A percentile compares a stretch with the other conserved stretches of the same genome.
phyloP scores from a whole-genome alignment of 495 filamentous ascomycete genomes.

The Penicillium pulvis region DNA sequence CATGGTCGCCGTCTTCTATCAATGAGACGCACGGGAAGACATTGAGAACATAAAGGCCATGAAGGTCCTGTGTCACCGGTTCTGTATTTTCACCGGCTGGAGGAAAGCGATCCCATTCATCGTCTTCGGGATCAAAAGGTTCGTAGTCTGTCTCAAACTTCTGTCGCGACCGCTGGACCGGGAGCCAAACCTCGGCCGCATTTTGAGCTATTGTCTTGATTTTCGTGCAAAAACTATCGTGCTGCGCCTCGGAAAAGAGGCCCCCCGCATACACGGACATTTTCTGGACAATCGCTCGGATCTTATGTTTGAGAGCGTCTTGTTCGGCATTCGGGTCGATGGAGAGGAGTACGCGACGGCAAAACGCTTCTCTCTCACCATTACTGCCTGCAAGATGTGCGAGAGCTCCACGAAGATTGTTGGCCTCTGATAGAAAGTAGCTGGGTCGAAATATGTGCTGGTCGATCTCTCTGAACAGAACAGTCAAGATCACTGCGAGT shows the following conservation, averaged over 20 bases:
- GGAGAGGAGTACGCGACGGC: constrained; percentile 25
- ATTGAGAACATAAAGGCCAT: no score
- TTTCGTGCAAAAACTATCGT: background rate
- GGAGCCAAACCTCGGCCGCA: constrained; percentile 1
- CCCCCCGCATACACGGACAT: background rate
- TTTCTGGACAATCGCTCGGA: background rate
- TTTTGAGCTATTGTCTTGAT: background rate
- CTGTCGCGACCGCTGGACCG: constrained; percentile 2
- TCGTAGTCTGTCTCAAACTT: constrained; percentile 9
- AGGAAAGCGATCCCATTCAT: no score
- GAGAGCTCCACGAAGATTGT: constrained; percentile 14
- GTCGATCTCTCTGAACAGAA: constrained; percentile 29
- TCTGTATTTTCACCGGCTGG: no score
- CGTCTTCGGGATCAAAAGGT: no score
- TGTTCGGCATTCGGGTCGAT: constrained; percentile 14
- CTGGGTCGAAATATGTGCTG: constrained; percentile 30
- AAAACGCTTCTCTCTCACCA: constrained; percentile 30
- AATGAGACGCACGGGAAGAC: no score
- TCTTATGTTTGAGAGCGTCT: background rate
- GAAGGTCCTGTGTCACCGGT: no score
- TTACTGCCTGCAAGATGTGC: constrained; percentile 20
- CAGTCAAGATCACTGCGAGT: constrained; percentile 24
- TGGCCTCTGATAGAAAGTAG: constrained; percentile 20
- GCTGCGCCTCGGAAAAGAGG: background rate
- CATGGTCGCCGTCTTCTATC: no score